Percentiles rank a stretch among this genome's conserved stretches.
Conservation (phyloP, 768 basidiomycete species). For the Dioszegia crocea region DNA sequence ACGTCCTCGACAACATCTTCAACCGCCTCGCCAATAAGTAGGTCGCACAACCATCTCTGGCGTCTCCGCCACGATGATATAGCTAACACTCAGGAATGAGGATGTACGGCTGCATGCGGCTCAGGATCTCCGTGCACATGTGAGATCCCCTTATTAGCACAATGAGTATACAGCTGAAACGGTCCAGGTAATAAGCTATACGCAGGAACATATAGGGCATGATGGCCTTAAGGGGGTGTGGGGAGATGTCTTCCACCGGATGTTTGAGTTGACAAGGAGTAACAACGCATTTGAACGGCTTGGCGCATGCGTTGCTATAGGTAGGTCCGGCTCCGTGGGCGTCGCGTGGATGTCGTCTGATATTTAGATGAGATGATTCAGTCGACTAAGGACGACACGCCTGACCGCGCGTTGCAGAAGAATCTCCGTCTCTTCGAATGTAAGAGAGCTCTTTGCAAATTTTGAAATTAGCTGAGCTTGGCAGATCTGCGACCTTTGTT, state of each 20-base stretch:
- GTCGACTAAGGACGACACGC: conserved; percentile 36
- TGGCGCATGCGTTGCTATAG: conserved; percentile 35
- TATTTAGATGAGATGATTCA: conserved; percentile 31
- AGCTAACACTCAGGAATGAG: conserved; percentile 52
- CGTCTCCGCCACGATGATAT: conserved; percentile 55
- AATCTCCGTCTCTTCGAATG: conserved; percentile 40
- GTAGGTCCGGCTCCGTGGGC: conserved; percentile 15
- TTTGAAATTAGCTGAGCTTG: conserved; percentile 62
- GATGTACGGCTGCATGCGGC: conserved; percentile 68
- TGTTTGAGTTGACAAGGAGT: conserved; percentile 39
- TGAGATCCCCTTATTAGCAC: conserved; percentile 2
- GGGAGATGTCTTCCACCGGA: conserved; percentile 38
- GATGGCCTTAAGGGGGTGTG: conserved; percentile 38
- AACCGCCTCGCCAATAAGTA: conserved; percentile 32
- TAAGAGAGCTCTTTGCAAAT: conserved; percentile 18
- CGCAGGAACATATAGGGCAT: conserved; percentile 35
- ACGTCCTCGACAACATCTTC: conserved; percentile 42
- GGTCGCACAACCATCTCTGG: conserved; percentile 1
- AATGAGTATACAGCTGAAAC: not conserved
- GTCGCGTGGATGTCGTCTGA: too few species aligned
- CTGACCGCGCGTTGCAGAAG: conserved; percentile 36
- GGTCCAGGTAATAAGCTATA: conserved; percentile 28
- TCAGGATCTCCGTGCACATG: conserved; percentile 32
- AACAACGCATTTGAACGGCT: conserved; percentile 39
- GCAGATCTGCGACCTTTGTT: conserved; percentile 78